Evolutionary conservation across 1,284 basidiomycete species (phyloP).

Genomic region (Ceratobasidium sp.): DNA sequence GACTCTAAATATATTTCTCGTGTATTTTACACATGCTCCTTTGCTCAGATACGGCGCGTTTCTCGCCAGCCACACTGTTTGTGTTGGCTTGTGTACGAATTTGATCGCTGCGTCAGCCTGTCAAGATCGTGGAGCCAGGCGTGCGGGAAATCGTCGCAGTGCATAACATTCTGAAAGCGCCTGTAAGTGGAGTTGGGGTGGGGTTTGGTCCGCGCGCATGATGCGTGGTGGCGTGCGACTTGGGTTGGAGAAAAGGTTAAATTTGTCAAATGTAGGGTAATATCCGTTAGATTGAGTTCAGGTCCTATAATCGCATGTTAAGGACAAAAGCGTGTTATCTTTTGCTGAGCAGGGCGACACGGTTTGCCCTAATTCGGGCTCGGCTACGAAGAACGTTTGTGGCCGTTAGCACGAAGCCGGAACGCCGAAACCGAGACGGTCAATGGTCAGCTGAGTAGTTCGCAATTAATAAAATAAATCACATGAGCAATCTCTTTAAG

Average conservation of each 20-base stretch:
- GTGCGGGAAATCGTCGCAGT: too few species aligned
- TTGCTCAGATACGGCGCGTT: too few species aligned
- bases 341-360: background rate
- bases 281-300: background rate
- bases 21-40: too few species aligned
- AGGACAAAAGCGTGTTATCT: background rate
- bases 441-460: background rate
- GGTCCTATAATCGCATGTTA: too few species aligned
- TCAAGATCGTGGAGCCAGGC: too few species aligned
- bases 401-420: background rate
- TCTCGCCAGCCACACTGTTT: too few species aligned
- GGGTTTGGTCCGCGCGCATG: conserved; percentile 3
- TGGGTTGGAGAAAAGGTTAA: background rate
- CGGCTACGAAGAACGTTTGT: background rate
- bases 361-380: background rate
- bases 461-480: background rate
- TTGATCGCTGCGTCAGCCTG: too few species aligned
- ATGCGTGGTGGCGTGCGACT: conserved; percentile 2
- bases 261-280: background rate
- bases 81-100: too few species aligned
- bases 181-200: background rate
- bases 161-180: too few species aligned
- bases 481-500: background rate
- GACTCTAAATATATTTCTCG: too few species aligned
- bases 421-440: background rate